These are phyloP conservation scores for Homolaphlyctis polyrhiza DNA, from an alignment of 371 early-diverging fungal species.

Conservation along the genomic window DNA sequence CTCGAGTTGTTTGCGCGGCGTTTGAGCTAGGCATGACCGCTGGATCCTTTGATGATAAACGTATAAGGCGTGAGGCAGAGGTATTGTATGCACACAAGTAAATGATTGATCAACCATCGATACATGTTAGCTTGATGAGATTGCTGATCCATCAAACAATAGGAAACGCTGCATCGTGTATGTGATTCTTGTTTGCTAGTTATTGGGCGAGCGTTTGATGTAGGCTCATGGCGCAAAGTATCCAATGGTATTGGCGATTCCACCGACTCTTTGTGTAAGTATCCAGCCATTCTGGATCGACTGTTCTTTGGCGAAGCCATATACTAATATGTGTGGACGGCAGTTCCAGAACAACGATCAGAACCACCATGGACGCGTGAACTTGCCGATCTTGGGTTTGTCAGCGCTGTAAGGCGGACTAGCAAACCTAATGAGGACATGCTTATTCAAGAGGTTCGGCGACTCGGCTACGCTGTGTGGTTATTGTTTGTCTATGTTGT, in stretches of 20 bases:
- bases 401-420: not conserved
- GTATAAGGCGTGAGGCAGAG: slow-evolving; percentile 60
- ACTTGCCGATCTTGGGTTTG: slow-evolving; percentile 7
- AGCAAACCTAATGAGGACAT: slow-evolving; percentile 7
- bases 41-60: slow-evolving; percentile 56
- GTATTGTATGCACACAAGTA: slow-evolving; percentile 19
- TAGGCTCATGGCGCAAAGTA: slow-evolving; percentile 63
- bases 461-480: not conserved
- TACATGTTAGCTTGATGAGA: no score
- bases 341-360: not conserved
- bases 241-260: not conserved
- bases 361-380: not conserved
- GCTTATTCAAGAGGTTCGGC: slow-evolving; percentile 11
- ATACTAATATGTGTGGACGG: no score
- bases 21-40: slow-evolving; percentile 50
- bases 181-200: slow-evolving; percentile 73
- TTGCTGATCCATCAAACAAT: no score
- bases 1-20: slow-evolving; percentile 56
- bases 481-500: not conserved
- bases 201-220: slow-evolving; percentile 71
- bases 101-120: no score
- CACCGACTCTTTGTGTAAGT: not conserved
- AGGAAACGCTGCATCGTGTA: slow-evolving; percentile 62
- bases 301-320: no score
- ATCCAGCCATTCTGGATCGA: no score